A percentile compares a stretch with the other conserved stretches of the same genome.
Evolutionary conservation across 495 filamentous ascomycete species (phyloP).

Genomic region (Hyaloscypha finlandica): DNA sequence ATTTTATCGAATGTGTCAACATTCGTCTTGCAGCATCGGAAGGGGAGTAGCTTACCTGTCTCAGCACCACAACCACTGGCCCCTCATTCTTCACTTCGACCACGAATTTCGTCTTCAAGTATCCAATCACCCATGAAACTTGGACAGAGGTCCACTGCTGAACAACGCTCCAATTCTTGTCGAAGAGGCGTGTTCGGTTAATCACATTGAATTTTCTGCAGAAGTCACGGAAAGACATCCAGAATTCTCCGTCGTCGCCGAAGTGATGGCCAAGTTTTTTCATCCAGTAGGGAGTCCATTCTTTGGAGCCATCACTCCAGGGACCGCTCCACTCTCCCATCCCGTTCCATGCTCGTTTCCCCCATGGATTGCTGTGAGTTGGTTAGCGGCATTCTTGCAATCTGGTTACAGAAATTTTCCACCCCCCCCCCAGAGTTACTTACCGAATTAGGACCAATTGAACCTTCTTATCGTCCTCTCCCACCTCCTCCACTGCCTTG

Average conservation of each 20-base stretch:
- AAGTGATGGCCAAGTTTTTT: conserved; percentile 67
- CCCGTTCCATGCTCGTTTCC: conserved; percentile 45
- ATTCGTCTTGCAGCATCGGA: background rate
- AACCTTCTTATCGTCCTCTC: background rate
- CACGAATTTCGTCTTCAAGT: conserved; percentile 79
- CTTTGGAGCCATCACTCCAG: conserved; percentile 86
- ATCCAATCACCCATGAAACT: conserved; percentile 85
- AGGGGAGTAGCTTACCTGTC: conserved; percentile 41
- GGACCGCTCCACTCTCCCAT: conserved; percentile 78
- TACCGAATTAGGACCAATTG: conserved; percentile 44
- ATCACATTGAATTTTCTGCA: conserved; percentile 81
- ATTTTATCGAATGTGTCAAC: background rate
- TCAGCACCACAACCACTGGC: conserved; percentile 74
- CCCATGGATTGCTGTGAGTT: conserved; percentile 85
- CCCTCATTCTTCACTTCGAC: conserved; percentile 67
- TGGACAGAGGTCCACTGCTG: conserved; percentile 83
- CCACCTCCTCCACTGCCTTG: conserved; percentile 61
- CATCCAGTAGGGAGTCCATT: conserved; percentile 93
- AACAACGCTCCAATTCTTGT: conserved; percentile 72
- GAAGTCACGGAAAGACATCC: conserved; percentile 76
- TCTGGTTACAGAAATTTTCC: conserved; percentile 72
- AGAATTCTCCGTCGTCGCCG: conserved; percentile 80
- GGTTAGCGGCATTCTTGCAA: conserved; percentile 36
- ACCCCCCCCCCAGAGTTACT: background rate
- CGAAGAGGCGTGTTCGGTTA: conserved; percentile 85